Conservation (phyloP, 352 stramenopile genomes). For the Globisporangium paddicum region DNA sequence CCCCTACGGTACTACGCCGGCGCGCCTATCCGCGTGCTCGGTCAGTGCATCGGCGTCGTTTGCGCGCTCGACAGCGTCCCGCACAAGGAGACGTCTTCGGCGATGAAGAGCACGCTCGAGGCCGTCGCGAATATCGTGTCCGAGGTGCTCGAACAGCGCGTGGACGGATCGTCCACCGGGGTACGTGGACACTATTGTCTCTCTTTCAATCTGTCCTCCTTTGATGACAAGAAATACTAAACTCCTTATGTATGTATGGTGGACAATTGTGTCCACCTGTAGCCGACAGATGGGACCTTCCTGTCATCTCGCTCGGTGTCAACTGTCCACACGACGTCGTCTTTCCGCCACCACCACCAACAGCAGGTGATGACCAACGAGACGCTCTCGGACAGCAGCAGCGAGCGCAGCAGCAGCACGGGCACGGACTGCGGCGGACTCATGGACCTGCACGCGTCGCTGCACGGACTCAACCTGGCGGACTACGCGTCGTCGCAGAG, state of each 20-base stretch:
- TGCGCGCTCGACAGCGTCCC: conserved; percentile 54
- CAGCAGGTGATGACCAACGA: conserved; percentile 3
- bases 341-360: neutral
- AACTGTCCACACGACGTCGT: neutral
- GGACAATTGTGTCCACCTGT: neutral
- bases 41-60: conserved; percentile 61
- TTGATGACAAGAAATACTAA: neutral
- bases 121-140: conserved; percentile 78
- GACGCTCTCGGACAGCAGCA: conserved; percentile 13
- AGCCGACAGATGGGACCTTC: conserved; percentile 12
- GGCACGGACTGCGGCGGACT: conserved; percentile 3
- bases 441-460: conserved; percentile 28
- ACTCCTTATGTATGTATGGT: neutral
- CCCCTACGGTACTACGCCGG: conserved; percentile 66
- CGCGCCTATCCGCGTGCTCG: conserved; percentile 47
- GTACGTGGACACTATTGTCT: conserved; percentile 6
- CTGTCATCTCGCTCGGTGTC: conserved; percentile 1
- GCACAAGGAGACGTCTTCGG: conserved; percentile 37
- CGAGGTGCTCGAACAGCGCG: conserved; percentile 71
- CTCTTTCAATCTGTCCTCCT: conserved; percentile 4
- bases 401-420: conserved; percentile 13
- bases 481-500: conserved; percentile 14
- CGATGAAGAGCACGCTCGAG: conserved; percentile 70
- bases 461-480: conserved; percentile 24
- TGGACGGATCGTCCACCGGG: conserved; percentile 18